Base-by-base conservation (phyloP, 768 basidiomycete genomes). In the Jaapia argillacea region DNA sequence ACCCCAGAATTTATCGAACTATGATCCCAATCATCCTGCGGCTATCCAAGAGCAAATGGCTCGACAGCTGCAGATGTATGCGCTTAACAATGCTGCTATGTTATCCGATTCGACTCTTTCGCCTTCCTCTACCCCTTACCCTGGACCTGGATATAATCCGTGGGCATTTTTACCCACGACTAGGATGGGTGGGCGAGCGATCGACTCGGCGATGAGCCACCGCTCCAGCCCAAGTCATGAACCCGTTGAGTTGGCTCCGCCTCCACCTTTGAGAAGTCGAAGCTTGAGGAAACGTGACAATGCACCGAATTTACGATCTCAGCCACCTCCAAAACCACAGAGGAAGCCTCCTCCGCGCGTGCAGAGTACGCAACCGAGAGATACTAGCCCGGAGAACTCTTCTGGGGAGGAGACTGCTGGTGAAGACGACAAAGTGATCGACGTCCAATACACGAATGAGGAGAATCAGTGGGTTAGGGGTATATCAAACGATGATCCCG, bases 331-430 rank as follows among this genome's bases (percentile, higher is more conserved):
- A 24, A 41, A 43, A 21, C 45, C 50, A 27, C 59, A 68, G 41
- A 61, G 79, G 26, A 78, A 78, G 54, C 81, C 79, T 1, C 85
- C 85, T 1, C 84, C 82, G 6, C 69, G 85, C 10, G 85, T 88
- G 14, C 81, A 86, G 52, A 87, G 84, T 51, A 89, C 85, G 0
- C 84, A 87, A 52, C 85, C 85, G 5, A 65, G 85, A 33, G 85
- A 88, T 50, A 87, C 85, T 7, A 85, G 80, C 48, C 85, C 83
- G 0, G 85, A 87, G 62, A 79, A 79, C 3, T 52, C 50, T 1
- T 79, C 76, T 14, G 84, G 84, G 1, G 85, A 88, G 56, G 84
- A 85, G 59, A 86, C 81, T 1, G 83, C 84, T 1, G 85, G 83
- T 0, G 85, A 85, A 54, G 74, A 64, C 4, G 57, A 54, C 33